Percentiles rank a stretch among this genome's conserved stretches.
phyloP scores from a whole-genome alignment of 768 basidiomycete genomes.

The Trametopsis cervina region DNA sequence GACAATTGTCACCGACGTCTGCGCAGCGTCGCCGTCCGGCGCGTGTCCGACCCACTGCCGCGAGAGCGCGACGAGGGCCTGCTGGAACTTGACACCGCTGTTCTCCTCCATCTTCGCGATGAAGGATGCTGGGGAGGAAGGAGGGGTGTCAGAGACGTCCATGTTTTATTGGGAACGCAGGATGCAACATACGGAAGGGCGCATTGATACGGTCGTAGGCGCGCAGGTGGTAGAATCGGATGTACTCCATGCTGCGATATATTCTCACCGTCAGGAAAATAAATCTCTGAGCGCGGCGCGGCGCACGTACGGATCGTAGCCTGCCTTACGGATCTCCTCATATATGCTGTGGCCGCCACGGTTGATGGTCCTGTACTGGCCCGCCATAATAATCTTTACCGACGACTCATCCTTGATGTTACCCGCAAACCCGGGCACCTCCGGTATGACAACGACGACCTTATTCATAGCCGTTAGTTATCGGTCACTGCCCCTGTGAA shows the following conservation, averaged over 20 bases:
- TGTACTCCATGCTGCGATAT: slow-evolving; percentile 60
- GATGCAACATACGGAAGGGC: slow-evolving; percentile 52
- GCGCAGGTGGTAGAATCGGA: slow-evolving; percentile 89
- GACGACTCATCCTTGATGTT: slow-evolving; percentile 61
- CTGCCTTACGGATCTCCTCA: slow-evolving; percentile 69
- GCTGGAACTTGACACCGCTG: slow-evolving; percentile 73
- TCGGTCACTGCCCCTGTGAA: not conserved
- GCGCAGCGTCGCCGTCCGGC: slow-evolving; percentile 26
- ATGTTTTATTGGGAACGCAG: too few relatives aligned
- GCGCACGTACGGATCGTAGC: slow-evolving; percentile 64
- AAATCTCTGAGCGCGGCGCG: not conserved
- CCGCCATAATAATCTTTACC: slow-evolving; percentile 81
- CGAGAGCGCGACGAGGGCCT: slow-evolving; percentile 83
- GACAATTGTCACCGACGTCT: slow-evolving; percentile 52
- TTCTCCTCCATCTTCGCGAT: slow-evolving; percentile 66
- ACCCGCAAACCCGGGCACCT: slow-evolving; percentile 87
- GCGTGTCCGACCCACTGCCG: slow-evolving; percentile 64
- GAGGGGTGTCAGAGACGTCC: too few relatives aligned
- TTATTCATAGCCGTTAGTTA: slow-evolving; percentile 24
- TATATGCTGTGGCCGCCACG: slow-evolving; percentile 85
- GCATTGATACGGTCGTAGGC: slow-evolving; percentile 89
- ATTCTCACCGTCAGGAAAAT: too few relatives aligned
- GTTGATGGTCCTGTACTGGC: slow-evolving; percentile 84
- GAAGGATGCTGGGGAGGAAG: slow-evolving; percentile 31
- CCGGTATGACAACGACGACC: slow-evolving; percentile 86